Conservation (phyloP, 225 moss, liverwort and hornwort genomes). For the Polytrichum formosum region DNA sequence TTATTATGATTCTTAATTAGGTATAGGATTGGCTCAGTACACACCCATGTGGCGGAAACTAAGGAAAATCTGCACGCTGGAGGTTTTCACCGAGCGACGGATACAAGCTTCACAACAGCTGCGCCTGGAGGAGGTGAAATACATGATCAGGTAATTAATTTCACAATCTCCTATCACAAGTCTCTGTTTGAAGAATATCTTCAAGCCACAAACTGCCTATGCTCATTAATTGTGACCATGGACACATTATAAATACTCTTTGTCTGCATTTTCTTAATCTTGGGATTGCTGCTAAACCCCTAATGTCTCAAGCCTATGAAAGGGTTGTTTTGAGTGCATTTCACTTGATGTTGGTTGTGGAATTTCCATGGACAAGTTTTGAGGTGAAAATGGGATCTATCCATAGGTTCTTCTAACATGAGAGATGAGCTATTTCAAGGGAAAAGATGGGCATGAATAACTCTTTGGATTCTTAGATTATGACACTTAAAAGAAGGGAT, state of each 20-base stretch:
- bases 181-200: neutral
- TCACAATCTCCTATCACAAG: neutral
- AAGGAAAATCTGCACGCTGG: conserved; percentile 27
- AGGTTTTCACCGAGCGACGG: conserved; percentile 7
- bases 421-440: too few species aligned
- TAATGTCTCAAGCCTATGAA: too few species aligned
- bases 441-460: too few species aligned
- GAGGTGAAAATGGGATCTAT: too few species aligned
- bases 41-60: conserved; percentile 39
- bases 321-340: too few species aligned
- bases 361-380: too few species aligned
- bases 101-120: conserved; percentile 12
- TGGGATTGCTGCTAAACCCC: neutral
- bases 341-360: too few species aligned
- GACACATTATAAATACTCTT: neutral
- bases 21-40: conserved; percentile 30
- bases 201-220: neutral
- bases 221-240: neutral
- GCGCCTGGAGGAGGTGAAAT: conserved; percentile 31
- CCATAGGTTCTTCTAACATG: too few species aligned
- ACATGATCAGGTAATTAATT: conserved; percentile 14
- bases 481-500: too few species aligned
- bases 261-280: neutral
- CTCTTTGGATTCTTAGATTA: too few species aligned
- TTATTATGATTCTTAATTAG: neutral